Evolutionary conservation across 352 stramenopile species (phyloP), one percentile per base, ranked within the genome.

Genomic region (Achlya hypogyna): DNA sequence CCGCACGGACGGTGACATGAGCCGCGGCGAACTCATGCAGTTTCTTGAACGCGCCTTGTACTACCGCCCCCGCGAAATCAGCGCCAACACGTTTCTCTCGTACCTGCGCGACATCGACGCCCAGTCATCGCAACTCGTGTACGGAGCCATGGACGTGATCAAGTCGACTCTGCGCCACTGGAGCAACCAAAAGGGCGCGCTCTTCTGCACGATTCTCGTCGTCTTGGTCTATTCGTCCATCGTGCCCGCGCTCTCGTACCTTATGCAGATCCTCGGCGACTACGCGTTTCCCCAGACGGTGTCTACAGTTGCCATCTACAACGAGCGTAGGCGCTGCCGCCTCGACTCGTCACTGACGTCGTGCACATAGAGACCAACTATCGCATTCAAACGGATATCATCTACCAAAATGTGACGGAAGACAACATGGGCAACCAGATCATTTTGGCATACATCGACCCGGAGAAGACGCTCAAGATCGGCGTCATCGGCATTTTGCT

Each of bases 41-140:
- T 95, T 95, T 56, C 66, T 95, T 5, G 84, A 93, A 62, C 75
- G 80, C 14, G 84, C 86, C 31, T 75, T 95, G 52, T 79, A 86
- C 56, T 91, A 93, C 72, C 86, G 86, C 3, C 86, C 86, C 20
- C 54, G 71, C 5, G 84, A 77, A 28, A 77, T 95, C 25, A 89
- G 80, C 49, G 81, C 86, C 23, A 93, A 82, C 16, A 84, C 90
- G 66, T 95, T 95, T 54, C 73, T 95, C 45, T 76, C 80, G 6
- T 78, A 95, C 65, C 58, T 95, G 69, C 82, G 86, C 34, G 86
- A 92, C 51, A 93, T 95, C 45, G 86, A 95, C 72, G 86, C 86
- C 25, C 82, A 75, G 20, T 91, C 84, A 10, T 90, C 82, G 0
- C 78, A 78, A 5, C 53, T 91, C 23, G 79, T 80, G 0, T 95